Evolutionary conservation across 176 grass and related monocot species (phyloP), one percentile per base, ranked within the genome.

Genomic region (barley (Hordeum vulgare)): DNA sequence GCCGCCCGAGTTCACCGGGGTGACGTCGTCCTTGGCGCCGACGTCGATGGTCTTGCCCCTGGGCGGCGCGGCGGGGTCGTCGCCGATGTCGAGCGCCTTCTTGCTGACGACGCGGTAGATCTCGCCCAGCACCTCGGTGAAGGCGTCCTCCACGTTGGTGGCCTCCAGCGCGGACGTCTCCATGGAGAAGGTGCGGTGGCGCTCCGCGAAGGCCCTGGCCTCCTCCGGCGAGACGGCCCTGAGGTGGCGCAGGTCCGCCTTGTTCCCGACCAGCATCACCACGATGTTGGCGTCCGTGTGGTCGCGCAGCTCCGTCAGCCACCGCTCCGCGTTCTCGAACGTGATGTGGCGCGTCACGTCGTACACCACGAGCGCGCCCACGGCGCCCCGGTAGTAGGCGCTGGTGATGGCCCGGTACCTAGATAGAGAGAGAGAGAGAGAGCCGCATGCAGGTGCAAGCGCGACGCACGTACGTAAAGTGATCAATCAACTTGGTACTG

Each of bases 381-480:
- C 84, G 31, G 91, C 91, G 15, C 91, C 91, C 25, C 91, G 87
- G 81, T 90, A 92, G 84, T 92, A 92, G 0, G 91, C 87, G 72
- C 91, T 92, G 58, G 91, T 92, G 91, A 92, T 92, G 61, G 91
- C 91, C 24, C 91, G 80, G 85, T 90, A 93, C 81, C 91, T 90
- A 20, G 10, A n/a, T 4, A 39, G 37, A 39, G 37, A 56, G 2
- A 54, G 1, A 49, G 14, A 6, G 47, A 49, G 14, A 47, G 44
- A 47, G 11, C 10, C 11, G 15, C 15, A 15, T 1, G 47, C 15
- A 15, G 6, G 47, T 15, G 47, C 15, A 18, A 7, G 47, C 18
- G 47, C 47, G 17, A 18, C 47, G 47, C 47, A 51, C 47, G 47
- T 51, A 51, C 25, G 60, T 17, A 47, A 72, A 72, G 69, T 28